Base-by-base conservation (phyloP, 208 protist species). In the Vickermania spadyakhi region DNA sequence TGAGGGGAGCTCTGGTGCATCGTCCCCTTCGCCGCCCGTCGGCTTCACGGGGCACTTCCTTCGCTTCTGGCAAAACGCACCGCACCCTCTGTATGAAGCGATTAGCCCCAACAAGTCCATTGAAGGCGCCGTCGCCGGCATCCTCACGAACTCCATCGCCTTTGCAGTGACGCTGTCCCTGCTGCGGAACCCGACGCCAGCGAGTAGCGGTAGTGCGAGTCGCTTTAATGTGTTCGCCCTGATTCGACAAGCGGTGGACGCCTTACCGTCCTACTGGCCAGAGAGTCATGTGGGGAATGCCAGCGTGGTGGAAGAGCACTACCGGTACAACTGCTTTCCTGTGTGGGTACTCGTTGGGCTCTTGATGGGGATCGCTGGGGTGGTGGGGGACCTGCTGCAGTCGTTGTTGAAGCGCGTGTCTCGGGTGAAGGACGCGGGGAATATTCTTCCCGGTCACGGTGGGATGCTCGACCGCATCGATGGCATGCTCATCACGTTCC, bases 21-120 rank as follows among this genome's bases (percentile, higher is more conserved):
- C 13, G 13, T 13, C n/a, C 51, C 13, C 13, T 7, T 28, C 21
- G 5, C 51, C 51, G 25, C 51, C 25, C 5, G 7, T 18, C 36
- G 26, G 51, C 25, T 7, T 28, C 13, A 27, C 5, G 25, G 51
- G 51, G 13, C 5, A 28, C 7, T 27, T 55, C 11, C 11, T 28
- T 5, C 51, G 28, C 2, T 21, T 76, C 14, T 11, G 83, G 23
- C 58, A 83, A 41, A 29, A 62, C 50, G 66, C 68, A 0, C 77
- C 81, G 0, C 84, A 87, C 31, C 63, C 75, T 1, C 75, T 96
- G 14, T 84, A 66, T 56, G 68, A 50, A 3, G 42, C 63, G 14
- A 83, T 96, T 50, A 93, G 84, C 60, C 90, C 90, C n/a, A 91
- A 94, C 68, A 96, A 96, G 57, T 93, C 87, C 0, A 36, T 89